These are phyloP conservation scores for Alternaria sp. DNA, from an alignment of 2,329 filamentous ascomycete genomes.

Conservation along the genomic window DNA sequence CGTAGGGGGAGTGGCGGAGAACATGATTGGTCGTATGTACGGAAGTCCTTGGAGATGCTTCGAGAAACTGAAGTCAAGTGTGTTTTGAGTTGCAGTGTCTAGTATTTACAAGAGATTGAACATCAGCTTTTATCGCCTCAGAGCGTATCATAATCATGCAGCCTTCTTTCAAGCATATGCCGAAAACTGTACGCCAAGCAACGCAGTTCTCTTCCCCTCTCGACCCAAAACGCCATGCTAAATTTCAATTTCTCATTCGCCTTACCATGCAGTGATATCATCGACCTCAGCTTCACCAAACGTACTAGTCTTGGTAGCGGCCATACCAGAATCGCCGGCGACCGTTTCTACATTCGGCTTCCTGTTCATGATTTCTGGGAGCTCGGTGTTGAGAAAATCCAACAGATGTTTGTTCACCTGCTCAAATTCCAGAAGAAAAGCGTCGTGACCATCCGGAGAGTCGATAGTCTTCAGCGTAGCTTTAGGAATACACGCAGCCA, in stretches of 20 bases:
- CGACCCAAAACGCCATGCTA: constrained; percentile 40
- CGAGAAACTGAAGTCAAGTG: not conserved
- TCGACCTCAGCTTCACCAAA: constrained; percentile 97
- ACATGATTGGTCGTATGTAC: not conserved
- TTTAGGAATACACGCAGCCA: constrained; percentile 81
- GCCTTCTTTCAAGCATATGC: constrained; percentile 52
- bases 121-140: constrained; percentile 36
- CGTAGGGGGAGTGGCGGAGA: not conserved
- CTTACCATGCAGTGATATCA: constrained; percentile 92
- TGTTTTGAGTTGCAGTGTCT: not conserved
- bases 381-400: constrained; percentile 78
- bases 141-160: constrained; percentile 37
- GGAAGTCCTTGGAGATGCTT: not conserved
- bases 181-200: constrained; percentile 42
- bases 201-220: constrained; percentile 25
- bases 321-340: constrained; percentile 55
- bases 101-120: constrained; percentile 45
- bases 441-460: constrained; percentile 93
- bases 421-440: constrained; percentile 95
- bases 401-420: constrained; percentile 92
- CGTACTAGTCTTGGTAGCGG: constrained; percentile 83
- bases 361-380: constrained; percentile 85
- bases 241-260: constrained; percentile 13
- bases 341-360: constrained; percentile 54
- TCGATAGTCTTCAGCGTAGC: constrained; percentile 86